Evolutionary conservation across 1,139 yeast species (phyloP), one percentile per base, ranked within the genome.

Genomic region (Debaryomyces sp.): DNA sequence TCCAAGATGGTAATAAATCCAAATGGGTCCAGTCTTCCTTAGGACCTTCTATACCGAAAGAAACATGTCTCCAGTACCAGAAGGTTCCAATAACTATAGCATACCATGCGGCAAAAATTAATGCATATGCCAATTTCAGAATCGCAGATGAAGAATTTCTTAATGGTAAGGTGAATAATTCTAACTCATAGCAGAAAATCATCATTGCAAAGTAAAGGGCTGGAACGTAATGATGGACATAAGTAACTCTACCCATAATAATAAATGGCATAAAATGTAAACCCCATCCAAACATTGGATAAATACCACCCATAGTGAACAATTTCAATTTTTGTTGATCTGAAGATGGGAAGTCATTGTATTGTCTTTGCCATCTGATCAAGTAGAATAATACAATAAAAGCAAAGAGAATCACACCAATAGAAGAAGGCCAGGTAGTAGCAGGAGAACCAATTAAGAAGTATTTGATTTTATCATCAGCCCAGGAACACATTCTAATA

Each of bases 401-500:
- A 41, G 85, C 82, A 67, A 94, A 89, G 9, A 77, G 71, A 13
- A 85, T 52, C 33, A 94, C 81, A 34, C 89, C 89, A 37, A 78
- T 72, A 5, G 96, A 75, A 1, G 97, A 87, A n/a, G 89, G 73
- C 98, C 97, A 94, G 6, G 97, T 90, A 45, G 96, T 89, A 37
- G 92, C 86, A 40, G 98, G 97, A 26, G 96, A 89, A 15, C 97
- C 98, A 57, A 95, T 80, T 71, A 95, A 77, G 74, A 82, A 94
- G 73, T 92, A 95, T 69, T 91, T 90, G 60, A 84, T 80, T 59
- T 78, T 82, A 29, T 86, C 89, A 55, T 82, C 84, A 51, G 85
- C 86, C 99, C 99, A 95, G 43, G 95, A 90, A 73, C 98, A 92
- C 77, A 95, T 81, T 73, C 99, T 87, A 60, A 95, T 84, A 65